Percentiles rank a stretch among this genome's conserved stretches.
Evolutionary conservation across 495 filamentous ascomycete species (phyloP).

Genomic region (Aspergillus ostianus): DNA sequence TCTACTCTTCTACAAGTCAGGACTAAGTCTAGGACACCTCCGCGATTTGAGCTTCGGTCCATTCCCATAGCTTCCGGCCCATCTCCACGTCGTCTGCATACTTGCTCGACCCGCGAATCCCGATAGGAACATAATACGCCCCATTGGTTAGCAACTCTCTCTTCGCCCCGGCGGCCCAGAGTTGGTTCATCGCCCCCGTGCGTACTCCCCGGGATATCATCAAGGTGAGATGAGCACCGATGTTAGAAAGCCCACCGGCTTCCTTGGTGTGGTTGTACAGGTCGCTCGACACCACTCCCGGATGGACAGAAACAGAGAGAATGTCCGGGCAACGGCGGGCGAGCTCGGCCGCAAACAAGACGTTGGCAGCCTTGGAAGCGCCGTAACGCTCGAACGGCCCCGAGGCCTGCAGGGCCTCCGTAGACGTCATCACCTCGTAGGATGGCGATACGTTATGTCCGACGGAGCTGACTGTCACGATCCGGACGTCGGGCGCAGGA

Average conservation of each 20-base stretch:
- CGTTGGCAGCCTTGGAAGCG: constrained; percentile 62
- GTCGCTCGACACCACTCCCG: constrained; percentile 61
- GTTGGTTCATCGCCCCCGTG: constrained; percentile 55
- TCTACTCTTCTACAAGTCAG: not conserved
- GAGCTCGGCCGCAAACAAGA: constrained; percentile 61
- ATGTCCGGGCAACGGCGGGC: constrained; percentile 57
- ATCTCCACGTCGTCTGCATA: constrained; percentile 47
- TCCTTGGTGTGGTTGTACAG: constrained; percentile 39
- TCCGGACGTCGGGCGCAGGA: constrained; percentile 26
- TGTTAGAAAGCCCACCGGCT: constrained; percentile 26
- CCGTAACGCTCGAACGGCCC: constrained; percentile 45
- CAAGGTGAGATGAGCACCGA: constrained; percentile 21
- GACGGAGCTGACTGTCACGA: constrained; percentile 22
- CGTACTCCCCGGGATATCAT: constrained; percentile 33
- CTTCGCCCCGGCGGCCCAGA: constrained; percentile 52
- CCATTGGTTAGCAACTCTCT: constrained; percentile 44
- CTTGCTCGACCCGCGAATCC: constrained; percentile 34
- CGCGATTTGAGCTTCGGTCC: constrained; percentile 56
- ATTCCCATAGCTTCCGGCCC: constrained; percentile 58
- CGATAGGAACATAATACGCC: constrained; percentile 59
- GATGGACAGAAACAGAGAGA: constrained; percentile 59
- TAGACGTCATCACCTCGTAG: constrained; percentile 43
- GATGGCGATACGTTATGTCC: constrained; percentile 53
- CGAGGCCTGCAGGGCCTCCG: constrained; percentile 13
- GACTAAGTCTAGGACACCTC: constrained; percentile 14